These are phyloP conservation scores for Alternaria triticina DNA, from an alignment of 2,329 filamentous ascomycete genomes.

Conservation along the genomic window DNA sequence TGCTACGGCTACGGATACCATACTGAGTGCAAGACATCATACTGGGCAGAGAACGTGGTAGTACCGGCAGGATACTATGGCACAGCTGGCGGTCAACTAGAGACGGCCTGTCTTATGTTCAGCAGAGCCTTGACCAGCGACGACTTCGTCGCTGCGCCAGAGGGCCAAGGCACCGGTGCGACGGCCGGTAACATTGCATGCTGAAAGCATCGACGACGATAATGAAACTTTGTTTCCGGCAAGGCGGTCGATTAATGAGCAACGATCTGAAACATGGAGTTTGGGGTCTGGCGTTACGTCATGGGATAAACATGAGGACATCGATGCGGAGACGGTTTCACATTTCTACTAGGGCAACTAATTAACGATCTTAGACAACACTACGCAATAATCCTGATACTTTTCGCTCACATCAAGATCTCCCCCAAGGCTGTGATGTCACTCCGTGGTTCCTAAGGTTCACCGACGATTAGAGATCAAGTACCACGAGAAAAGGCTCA, in stretches of 20 bases:
- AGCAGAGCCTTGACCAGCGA: slow-evolving; percentile 26
- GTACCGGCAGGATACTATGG: slow-evolving; percentile 45
- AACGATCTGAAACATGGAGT: not conserved
- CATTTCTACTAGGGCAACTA: not conserved
- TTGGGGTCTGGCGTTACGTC: not conserved
- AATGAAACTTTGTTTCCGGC: not conserved
- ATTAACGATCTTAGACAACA: not conserved
- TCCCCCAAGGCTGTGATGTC: not conserved
- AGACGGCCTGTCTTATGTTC: slow-evolving; percentile 48
- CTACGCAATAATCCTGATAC: not conserved
- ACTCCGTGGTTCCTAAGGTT: not conserved
- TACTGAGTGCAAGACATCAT: slow-evolving; percentile 45
- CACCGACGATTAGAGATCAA: not conserved
- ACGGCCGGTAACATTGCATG: slow-evolving; percentile 45
- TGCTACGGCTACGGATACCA: slow-evolving; percentile 50
- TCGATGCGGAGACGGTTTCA: not conserved
- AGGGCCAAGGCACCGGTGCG: slow-evolving; percentile 39
- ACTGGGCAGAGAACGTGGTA: slow-evolving; percentile 47
- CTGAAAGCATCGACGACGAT: slow-evolving; percentile 4
- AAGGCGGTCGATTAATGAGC: not conserved
- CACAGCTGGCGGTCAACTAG: slow-evolving; percentile 34
- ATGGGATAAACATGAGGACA: not conserved
- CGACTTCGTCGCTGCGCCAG: slow-evolving; percentile 39
- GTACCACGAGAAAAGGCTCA: not conserved
- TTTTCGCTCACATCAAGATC: not conserved